These are phyloP conservation scores for Echeveria elegans DNA, from an alignment of 164 flowering plant species.

Conservation along the genomic window DNA sequence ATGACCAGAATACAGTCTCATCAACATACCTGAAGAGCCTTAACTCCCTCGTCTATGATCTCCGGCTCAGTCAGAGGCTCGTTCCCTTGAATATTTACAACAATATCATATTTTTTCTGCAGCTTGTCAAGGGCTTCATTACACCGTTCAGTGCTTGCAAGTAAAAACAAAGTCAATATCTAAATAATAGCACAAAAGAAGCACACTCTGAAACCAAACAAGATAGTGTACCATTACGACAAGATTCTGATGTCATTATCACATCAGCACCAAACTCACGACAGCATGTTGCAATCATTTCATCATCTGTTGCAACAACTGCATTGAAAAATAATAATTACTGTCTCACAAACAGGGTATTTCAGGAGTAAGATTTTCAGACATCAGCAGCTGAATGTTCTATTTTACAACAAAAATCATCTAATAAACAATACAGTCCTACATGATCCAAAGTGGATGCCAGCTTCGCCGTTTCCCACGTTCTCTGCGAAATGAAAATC, in stretches of 20 bases:
- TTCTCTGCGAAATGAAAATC: conserved; percentile 47
- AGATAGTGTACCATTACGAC: conserved; percentile 56
- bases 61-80: conserved; percentile 98
- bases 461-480: conserved; percentile 89
- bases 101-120: conserved; percentile 73
- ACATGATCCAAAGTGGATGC: conserved; percentile 70
- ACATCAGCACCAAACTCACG: conserved; percentile 90
- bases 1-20: background rate
- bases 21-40: conserved; percentile 68
- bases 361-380: conserved; percentile 5
- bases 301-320: conserved; percentile 98
- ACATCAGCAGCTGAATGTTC: background rate
- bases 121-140: conserved; percentile 86
- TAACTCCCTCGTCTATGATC: conserved; percentile 84
- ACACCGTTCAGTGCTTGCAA: conserved; percentile 83
- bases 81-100: conserved; percentile 96
- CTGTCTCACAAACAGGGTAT: conserved; percentile 7
- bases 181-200: conserved; percentile 7
- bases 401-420: background rate
- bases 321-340: too few relatives aligned
- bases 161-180: background rate
- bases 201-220: background rate
- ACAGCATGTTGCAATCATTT: conserved; percentile 89
- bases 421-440: conserved; percentile 28
- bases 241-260: conserved; percentile 89